These are phyloP conservation scores for Penicillium cinerascens DNA, from an alignment of 495 filamentous ascomycete genomes.

Conservation along the genomic window DNA sequence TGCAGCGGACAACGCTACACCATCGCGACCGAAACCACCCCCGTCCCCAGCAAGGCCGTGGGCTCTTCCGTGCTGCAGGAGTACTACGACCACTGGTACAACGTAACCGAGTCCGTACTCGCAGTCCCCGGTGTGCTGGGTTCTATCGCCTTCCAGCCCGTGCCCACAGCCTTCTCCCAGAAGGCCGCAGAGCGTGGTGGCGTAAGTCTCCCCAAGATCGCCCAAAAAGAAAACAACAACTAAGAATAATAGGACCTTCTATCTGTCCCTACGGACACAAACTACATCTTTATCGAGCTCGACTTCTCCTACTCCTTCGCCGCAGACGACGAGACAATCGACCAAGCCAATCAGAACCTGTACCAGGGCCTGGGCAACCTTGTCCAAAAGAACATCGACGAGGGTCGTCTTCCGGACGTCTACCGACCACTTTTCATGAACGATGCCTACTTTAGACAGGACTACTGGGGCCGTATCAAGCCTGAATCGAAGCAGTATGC, in stretches of 20 bases:
- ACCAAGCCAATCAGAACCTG: slow-evolving; percentile 45
- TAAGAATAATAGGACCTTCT: slow-evolving; percentile 44
- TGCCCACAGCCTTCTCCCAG: slow-evolving; percentile 47
- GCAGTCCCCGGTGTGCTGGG: slow-evolving; percentile 46
- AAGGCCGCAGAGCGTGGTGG: slow-evolving; percentile 47
- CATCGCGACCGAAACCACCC: slow-evolving; percentile 56
- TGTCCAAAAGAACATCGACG: slow-evolving; percentile 36
- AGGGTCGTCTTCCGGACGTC: slow-evolving; percentile 45
- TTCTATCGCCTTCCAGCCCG: slow-evolving; percentile 54
- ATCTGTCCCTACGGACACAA: slow-evolving; percentile 46
- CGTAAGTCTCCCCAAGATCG: slow-evolving; percentile 17
- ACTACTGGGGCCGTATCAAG: slow-evolving; percentile 55
- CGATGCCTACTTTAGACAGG: slow-evolving; percentile 54
- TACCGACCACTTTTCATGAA: slow-evolving; percentile 60
- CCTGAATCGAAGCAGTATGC: slow-evolving; percentile 40
- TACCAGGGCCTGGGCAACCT: slow-evolving; percentile 31
- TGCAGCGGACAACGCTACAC: slow-evolving; percentile 47
- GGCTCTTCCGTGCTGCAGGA: slow-evolving; percentile 41
- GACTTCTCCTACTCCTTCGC: slow-evolving; percentile 50
- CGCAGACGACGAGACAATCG: slow-evolving; percentile 43
- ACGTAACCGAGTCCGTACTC: slow-evolving; percentile 39
- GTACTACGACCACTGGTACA: slow-evolving; percentile 52
- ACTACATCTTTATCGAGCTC: slow-evolving; percentile 56
- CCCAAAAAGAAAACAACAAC: neutral
- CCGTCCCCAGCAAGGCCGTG: slow-evolving; percentile 43